A percentile compares a stretch with the other conserved stretches of the same genome.
phyloP scores from a whole-genome alignment of 768 basidiomycete species.

The Pleurotus pulmonarius region DNA sequence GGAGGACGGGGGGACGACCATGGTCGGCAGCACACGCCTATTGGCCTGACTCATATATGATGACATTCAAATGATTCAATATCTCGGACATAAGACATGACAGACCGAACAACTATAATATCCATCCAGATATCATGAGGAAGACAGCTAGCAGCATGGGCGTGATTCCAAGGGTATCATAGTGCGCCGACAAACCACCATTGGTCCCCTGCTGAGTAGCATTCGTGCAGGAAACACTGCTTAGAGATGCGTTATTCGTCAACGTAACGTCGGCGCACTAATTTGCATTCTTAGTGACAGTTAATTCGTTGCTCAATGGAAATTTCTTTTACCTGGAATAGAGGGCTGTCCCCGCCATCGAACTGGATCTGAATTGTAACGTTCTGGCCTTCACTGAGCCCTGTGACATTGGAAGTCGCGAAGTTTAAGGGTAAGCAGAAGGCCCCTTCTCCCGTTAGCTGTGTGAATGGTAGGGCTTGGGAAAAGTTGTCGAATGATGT shows the following conservation, averaged over 20 bases:
- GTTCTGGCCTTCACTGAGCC: slow-evolving; percentile 58
- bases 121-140: no score
- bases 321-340: slow-evolving; percentile 55
- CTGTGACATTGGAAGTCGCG: slow-evolving; percentile 41
- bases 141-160: background rate
- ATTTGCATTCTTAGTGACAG: background rate
- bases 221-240: slow-evolving; percentile 33
- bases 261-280: slow-evolving; percentile 83
- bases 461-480: slow-evolving; percentile 38
- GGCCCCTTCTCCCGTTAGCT: slow-evolving; percentile 50
- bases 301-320: slow-evolving; percentile 1
- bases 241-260: slow-evolving; percentile 47
- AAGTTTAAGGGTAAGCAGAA: slow-evolving; percentile 72
- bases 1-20: no score
- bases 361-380: slow-evolving; percentile 71
- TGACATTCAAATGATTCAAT: no score
- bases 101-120: no score
- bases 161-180: background rate
- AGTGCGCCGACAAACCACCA: background rate
- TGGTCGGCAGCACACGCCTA: no score
- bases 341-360: slow-evolving; percentile 65
- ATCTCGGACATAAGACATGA: no score
- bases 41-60: no score
- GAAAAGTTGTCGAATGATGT: slow-evolving; percentile 64
- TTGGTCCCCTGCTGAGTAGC: slow-evolving; percentile 19